phyloP scores from a whole-genome alignment of 1,139 yeast species.

The Candida tetrigidarum region DNA sequence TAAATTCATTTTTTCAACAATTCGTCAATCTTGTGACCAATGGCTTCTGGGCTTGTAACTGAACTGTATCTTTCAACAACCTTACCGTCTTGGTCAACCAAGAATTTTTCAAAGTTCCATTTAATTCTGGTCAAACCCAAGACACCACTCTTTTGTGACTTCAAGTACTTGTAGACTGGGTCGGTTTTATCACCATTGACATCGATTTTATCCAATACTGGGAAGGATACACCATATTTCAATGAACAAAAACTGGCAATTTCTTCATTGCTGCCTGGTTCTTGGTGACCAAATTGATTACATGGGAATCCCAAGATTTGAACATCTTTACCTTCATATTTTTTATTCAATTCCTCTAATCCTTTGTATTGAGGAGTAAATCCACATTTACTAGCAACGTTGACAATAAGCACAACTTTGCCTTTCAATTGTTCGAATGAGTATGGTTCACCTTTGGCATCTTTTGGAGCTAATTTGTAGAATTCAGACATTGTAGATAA shows the following conservation, averaged over 20 bases:
- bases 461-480: conserved; percentile 45
- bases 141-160: conserved; percentile 50
- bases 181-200: conserved; percentile 87
- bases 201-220: conserved; percentile 81
- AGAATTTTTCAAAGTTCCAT: conserved; percentile 57
- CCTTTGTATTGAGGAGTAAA: conserved; percentile 83
- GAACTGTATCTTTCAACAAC: conserved; percentile 50
- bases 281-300: conserved; percentile 66
- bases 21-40: conserved; percentile 42
- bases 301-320: conserved; percentile 84
- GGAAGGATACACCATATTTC: conserved; percentile 73
- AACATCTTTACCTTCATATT: conserved; percentile 72
- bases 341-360: conserved; percentile 79
- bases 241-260: conserved; percentile 43
- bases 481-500: conserved; percentile 34
- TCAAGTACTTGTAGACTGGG: conserved; percentile 80
- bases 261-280: conserved; percentile 47
- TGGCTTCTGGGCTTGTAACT: conserved; percentile 43
- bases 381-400: conserved; percentile 92
- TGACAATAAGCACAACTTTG: conserved; percentile 88
- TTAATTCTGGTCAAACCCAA: conserved; percentile 50
- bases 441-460: conserved; percentile 59
- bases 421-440: conserved; percentile 77
- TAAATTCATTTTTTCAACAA: conserved; percentile 33
- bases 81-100: conserved; percentile 48